Evolutionary conservation across 257 asterid genomes (phyloP).

Genomic region (Schizonepeta tenuifolia): DNA sequence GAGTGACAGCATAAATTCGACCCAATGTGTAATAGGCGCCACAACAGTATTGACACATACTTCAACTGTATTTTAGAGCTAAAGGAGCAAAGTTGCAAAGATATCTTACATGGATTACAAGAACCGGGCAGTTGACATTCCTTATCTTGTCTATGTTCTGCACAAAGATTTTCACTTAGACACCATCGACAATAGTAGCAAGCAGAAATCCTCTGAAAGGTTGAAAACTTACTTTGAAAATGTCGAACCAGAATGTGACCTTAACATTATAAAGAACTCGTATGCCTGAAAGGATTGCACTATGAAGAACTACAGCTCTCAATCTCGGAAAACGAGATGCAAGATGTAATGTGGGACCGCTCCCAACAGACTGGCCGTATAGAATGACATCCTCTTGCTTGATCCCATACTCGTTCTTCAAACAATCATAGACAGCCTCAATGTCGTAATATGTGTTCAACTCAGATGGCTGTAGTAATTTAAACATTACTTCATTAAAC

Average conservation of each 20-base stretch:
- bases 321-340: slow-evolving; percentile 77
- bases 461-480: slow-evolving; percentile 84
- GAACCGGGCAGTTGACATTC: slow-evolving; percentile 87
- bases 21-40: background rate
- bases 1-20: background rate
- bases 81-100: slow-evolving; percentile 24
- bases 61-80: slow-evolving; percentile 5
- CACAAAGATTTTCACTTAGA: slow-evolving; percentile 33
- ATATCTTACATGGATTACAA: slow-evolving; percentile 92
- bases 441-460: slow-evolving; percentile 90
- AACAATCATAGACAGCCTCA: slow-evolving; percentile 87
- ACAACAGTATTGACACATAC: background rate
- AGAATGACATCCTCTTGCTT: slow-evolving; percentile 92
- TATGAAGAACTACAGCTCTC: slow-evolving; percentile 92
- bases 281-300: slow-evolving; percentile 99
- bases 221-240: slow-evolving; percentile 71
- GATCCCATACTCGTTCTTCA: slow-evolving; percentile 79
- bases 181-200: slow-evolving; percentile 19
- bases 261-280: slow-evolving; percentile 91
- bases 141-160: slow-evolving; percentile 96
- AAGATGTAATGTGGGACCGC: slow-evolving; percentile 94
- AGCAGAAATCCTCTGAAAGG: background rate
- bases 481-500: slow-evolving; percentile 25
- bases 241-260: slow-evolving; percentile 98
- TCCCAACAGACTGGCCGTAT: slow-evolving; percentile 98